Percentiles rank a stretch among this genome's conserved stretches.
Conservation (phyloP, 2,329 filamentous ascomycete species). For the Fusarium subtropicale region DNA sequence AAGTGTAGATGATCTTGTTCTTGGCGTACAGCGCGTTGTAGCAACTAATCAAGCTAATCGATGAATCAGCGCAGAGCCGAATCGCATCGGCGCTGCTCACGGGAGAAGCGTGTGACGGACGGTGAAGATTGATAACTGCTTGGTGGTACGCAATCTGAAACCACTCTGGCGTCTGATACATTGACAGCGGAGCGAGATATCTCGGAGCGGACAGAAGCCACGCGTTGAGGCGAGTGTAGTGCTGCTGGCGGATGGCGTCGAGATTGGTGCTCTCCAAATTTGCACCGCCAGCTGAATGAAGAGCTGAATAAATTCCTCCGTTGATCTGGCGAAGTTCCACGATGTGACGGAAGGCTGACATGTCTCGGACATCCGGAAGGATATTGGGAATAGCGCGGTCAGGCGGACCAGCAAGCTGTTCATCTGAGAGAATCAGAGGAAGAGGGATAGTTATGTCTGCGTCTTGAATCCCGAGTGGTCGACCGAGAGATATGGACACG, state of each 20-base stretch:
- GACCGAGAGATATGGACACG: conserved; percentile 37
- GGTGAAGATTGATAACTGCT: conserved; percentile 40
- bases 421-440: conserved; percentile 33
- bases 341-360: conserved; percentile 41
- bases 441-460: conserved; percentile 39
- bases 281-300: conserved; percentile 37
- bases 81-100: conserved; percentile 43
- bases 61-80: conserved; percentile 40
- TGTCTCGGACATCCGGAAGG: conserved; percentile 32
- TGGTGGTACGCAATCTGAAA: conserved; percentile 44
- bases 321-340: conserved; percentile 39
- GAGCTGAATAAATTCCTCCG: conserved; percentile 35
- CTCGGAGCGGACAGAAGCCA: conserved; percentile 39
- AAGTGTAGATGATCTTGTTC: conserved; percentile 42
- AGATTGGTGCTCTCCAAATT: conserved; percentile 34
- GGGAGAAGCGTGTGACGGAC: conserved; percentile 40
- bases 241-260: conserved; percentile 37
- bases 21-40: conserved; percentile 42
- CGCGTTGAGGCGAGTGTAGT: conserved; percentile 38
- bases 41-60: conserved; percentile 42
- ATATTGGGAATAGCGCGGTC: conserved; percentile 33
- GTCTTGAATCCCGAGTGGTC: conserved; percentile 38
- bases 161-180: conserved; percentile 44
- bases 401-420: conserved; percentile 25
- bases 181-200: conserved; percentile 39